A percentile compares a stretch with the other conserved stretches of the same genome.
Conservation (phyloP, 1,139 yeast species). For the Zhuliangozyma blackwelliae region DNA sequence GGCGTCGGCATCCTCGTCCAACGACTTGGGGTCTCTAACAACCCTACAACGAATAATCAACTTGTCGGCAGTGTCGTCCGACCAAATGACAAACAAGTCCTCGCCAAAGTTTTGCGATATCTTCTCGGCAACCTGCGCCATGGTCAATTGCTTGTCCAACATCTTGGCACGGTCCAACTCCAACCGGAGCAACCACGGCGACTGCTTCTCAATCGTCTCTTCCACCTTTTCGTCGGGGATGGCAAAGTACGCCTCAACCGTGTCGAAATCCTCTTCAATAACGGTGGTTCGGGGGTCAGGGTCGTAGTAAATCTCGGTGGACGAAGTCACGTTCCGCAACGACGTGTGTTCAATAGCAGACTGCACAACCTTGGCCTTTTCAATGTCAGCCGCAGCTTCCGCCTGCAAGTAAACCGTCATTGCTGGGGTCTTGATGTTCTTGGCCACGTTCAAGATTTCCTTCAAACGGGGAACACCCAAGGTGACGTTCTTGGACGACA, state of each 20-base stretch:
- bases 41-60: slow-evolving; percentile 97
- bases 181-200: slow-evolving; percentile 95
- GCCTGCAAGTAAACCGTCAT: slow-evolving; percentile 83
- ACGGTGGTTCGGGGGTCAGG: slow-evolving; percentile 97
- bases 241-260: slow-evolving; percentile 94
- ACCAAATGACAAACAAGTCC: slow-evolving; percentile 96
- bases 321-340: slow-evolving; percentile 90
- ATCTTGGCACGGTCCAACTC: slow-evolving; percentile 98
- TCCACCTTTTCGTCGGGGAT: slow-evolving; percentile 98
- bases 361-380: slow-evolving; percentile 90
- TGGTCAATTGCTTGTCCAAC: slow-evolving; percentile 95
- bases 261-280: slow-evolving; percentile 93
- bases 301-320: slow-evolving; percentile 94
- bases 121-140: slow-evolving; percentile 98
- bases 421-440: slow-evolving; percentile 97
- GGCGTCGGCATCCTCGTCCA: slow-evolving; percentile 91
- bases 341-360: slow-evolving; percentile 97
- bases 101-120: slow-evolving; percentile 91
- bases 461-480: slow-evolving; percentile 99
- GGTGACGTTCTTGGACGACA: slow-evolving; percentile 96
- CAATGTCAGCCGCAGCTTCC: slow-evolving; percentile 82
- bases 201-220: slow-evolving; percentile 86
- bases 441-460: slow-evolving; percentile 98
- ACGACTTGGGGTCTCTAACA: slow-evolving; percentile 89
- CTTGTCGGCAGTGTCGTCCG: slow-evolving; percentile 97